Evolutionary conservation across 108 stramenopile genomes (phyloP).

Genomic region (Licmophora abbreviata): DNA sequence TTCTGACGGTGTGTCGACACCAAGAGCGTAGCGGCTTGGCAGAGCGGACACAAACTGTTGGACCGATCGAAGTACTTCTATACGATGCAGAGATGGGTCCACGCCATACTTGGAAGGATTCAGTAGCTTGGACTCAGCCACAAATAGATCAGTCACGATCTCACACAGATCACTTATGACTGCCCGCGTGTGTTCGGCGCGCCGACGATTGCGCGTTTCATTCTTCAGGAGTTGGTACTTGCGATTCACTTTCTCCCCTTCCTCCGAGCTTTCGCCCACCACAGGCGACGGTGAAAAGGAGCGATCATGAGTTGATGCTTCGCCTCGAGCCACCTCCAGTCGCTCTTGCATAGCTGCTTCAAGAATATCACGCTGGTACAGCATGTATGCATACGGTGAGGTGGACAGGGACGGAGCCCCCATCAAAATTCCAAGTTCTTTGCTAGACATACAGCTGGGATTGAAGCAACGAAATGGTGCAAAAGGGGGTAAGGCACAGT

Average conservation of each 20-base stretch:
- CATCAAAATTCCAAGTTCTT: not conserved
- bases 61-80: conserved; percentile 5
- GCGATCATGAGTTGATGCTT: not conserved
- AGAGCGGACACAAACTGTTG: conserved; percentile 17
- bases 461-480: not conserved
- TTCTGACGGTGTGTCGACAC: conserved; percentile 23
- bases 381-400: conserved; percentile 1
- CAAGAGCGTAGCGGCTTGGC: conserved; percentile 23
- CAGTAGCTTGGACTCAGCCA: conserved; percentile 28
- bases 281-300: no score
- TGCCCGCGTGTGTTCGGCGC: conserved; percentile 26
- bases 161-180: conserved; percentile 27
- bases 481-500: not conserved
- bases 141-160: conserved; percentile 29
- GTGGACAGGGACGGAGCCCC: not conserved
- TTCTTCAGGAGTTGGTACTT: conserved; percentile 9
- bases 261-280: not conserved
- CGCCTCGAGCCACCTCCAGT: not conserved
- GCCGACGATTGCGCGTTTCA: conserved; percentile 11
- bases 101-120: conserved; percentile 20
- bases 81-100: conserved; percentile 5
- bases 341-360: conserved; percentile 6
- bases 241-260: not conserved
- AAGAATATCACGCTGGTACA: conserved; percentile 2
- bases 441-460: conserved; percentile 4